Conservation (phyloP, 495 filamentous ascomycete species). For the Daldinia loculata region DNA sequence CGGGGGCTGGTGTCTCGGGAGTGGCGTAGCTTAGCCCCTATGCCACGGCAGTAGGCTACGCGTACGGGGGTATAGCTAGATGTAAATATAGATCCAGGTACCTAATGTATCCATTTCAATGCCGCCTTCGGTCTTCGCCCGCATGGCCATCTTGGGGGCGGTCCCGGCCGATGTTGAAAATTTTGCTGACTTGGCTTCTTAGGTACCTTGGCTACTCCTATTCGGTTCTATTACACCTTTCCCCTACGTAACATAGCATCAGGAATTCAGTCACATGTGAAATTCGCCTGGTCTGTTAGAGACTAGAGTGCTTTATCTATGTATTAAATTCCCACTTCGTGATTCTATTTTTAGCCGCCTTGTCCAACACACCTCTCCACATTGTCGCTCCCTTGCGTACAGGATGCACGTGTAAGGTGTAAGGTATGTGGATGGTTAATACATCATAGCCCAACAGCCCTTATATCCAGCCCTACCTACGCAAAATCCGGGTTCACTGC, state of each 20-base stretch:
- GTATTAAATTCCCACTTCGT: background rate
- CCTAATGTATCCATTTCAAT: too few species aligned
- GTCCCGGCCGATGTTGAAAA: background rate
- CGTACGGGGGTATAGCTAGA: background rate
- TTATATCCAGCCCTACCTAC: background rate
- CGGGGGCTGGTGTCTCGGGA: background rate
- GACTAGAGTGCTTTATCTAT: too few species aligned
- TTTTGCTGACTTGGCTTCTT: background rate
- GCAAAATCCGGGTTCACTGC: background rate
- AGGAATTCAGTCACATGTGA: background rate
- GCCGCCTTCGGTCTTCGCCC: too few species aligned
- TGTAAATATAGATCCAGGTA: background rate
- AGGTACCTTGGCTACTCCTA: background rate
- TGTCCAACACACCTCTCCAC: background rate
- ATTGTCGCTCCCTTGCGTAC: background rate
- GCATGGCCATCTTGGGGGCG: background rate
- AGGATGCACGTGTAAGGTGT: background rate
- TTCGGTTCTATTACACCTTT: background rate
- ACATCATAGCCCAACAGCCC: background rate
- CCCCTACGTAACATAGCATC: background rate
- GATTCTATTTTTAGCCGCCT: slow-evolving; percentile 6
- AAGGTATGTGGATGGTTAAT: background rate
- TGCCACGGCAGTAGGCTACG: background rate
- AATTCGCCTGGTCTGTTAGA: background rate
- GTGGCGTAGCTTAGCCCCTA: background rate